Base-by-base conservation (phyloP, 106 monocot genomes). In the Cymbidium sinense region DNA sequence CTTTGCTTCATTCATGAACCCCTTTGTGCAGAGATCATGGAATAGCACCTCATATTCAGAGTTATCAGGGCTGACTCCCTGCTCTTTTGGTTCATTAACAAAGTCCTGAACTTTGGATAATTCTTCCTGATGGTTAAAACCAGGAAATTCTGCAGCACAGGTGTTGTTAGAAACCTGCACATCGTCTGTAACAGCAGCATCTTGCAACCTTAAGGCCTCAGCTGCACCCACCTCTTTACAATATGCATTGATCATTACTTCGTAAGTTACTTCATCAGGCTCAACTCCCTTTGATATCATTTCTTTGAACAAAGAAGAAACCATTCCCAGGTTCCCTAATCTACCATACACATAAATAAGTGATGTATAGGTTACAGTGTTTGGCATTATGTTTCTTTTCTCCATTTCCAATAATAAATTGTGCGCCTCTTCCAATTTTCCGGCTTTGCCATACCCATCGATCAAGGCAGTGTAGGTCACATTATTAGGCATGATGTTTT, bases 351-450 rank as follows among this genome's bases (percentile, higher is more conserved):
- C 92, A 82, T 81, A 79, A 37, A 89, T 87, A 70, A 87, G 85
- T 50, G 89, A 85, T 58, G 92, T 92, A 75, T 89, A 92, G 12
- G 89, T 87, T 41, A 87, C 34, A 17, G 73, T 43, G 62, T 87
- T 89, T 34, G 92, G 85, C 52, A 73, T 64, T 8, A 89, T 52
- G 25, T 80, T 85, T 51, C 78, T 86, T 61, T 91, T 79, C 77
- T 91, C 84, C 89, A 96, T 88, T 52, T 93, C 87, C 20, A 52
- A 54, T 27, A 96, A 88, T 70, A 96, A 19, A 18, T 55, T 50
- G 76, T 50, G 80, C 50, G 89, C 93, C 70, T 83, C 80, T 9
- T 85, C 84, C 77, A 91, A 75, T 34, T 86, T 84, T 70, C 84
- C 87, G 35, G 67, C 84, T 79, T 82, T 87, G 50, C 75, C 39